Conservation (phyloP, 1,139 yeast genomes). For the Saccharomycopsis crataegensis region DNA sequence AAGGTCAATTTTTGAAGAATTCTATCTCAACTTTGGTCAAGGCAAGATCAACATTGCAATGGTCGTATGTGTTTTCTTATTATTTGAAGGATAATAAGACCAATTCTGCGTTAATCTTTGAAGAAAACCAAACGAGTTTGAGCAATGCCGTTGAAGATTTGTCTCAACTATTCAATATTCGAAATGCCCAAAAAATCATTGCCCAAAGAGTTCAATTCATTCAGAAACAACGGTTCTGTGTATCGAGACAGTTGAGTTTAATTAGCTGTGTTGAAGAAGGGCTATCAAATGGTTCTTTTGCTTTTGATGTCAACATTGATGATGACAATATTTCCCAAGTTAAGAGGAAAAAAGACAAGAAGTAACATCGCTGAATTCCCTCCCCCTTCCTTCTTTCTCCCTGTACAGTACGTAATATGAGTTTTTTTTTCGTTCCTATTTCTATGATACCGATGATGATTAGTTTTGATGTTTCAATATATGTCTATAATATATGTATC, state of each 20-base stretch:
- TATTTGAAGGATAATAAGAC: slow-evolving; percentile 50
- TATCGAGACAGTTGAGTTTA: slow-evolving; percentile 42
- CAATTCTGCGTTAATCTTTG: slow-evolving; percentile 45
- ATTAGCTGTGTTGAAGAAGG: slow-evolving; percentile 43
- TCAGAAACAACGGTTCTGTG: slow-evolving; percentile 39
- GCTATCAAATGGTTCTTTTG: slow-evolving; percentile 27
- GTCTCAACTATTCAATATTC: slow-evolving; percentile 63
- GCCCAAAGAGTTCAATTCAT: slow-evolving; percentile 43
- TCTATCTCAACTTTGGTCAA: slow-evolving; percentile 57
- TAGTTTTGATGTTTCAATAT: too few species aligned
- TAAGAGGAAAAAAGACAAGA: neutral
- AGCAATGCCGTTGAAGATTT: slow-evolving; percentile 73
- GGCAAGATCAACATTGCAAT: slow-evolving; percentile 74
- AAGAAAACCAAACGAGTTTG: slow-evolving; percentile 65
- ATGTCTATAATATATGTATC: too few species aligned
- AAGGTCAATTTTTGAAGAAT: slow-evolving; percentile 75
- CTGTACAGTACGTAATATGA: too few species aligned
- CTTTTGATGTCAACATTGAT: neutral
- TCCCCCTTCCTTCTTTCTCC: too few species aligned
- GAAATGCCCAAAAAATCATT: slow-evolving; percentile 43
- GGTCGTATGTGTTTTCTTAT: slow-evolving; percentile 85
- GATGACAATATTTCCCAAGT: slow-evolving; percentile 1
- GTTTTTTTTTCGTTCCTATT: too few species aligned
- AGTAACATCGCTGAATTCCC: neutral
- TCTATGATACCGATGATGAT: too few species aligned